Conservation (phyloP, 1,284 basidiomycete species). For the Volvariella surrecta region DNA sequence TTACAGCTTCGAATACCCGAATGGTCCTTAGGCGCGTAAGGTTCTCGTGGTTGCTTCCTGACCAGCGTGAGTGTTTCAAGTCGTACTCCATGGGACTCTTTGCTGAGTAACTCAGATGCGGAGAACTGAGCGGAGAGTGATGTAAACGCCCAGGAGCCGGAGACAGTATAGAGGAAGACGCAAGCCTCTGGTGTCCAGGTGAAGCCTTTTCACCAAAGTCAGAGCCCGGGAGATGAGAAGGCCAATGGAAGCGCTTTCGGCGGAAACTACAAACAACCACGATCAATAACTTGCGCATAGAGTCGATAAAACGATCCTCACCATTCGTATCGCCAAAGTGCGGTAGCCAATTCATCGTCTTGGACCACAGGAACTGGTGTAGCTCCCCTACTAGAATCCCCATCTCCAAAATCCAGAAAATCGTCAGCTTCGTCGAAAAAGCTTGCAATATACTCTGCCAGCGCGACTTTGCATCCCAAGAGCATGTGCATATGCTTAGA, state of each 20-base stretch:
- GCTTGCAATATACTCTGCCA: slow-evolving; percentile 39
- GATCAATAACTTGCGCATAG: not conserved
- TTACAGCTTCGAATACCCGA: slow-evolving; percentile 45
- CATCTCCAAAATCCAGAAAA: slow-evolving; percentile 17
- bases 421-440: slow-evolving; percentile 31
- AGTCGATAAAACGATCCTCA: slow-evolving; percentile 23
- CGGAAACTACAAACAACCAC: slow-evolving; percentile 37
- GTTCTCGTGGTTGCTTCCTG: slow-evolving; percentile 16
- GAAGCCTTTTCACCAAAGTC: slow-evolving; percentile 14
- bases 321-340: slow-evolving; percentile 64
- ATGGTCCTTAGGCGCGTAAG: slow-evolving; percentile 47
- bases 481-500: slow-evolving; percentile 57
- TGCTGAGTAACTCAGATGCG: slow-evolving; percentile 2
- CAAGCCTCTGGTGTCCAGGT: too few species aligned
- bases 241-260: slow-evolving; percentile 54
- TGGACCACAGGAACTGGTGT: too few species aligned
- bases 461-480: slow-evolving; percentile 48
- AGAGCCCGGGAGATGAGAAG: slow-evolving; percentile 25
- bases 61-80: slow-evolving; percentile 8
- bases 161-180: slow-evolving; percentile 5
- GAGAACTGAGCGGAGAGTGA: slow-evolving; percentile 7
- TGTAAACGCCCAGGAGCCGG: slow-evolving; percentile 3
- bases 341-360: slow-evolving; percentile 39
- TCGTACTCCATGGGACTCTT: slow-evolving; percentile 10
- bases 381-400: too few species aligned